Percentiles rank a stretch among this genome's conserved stretches.
Conservation (phyloP, 495 filamentous ascomycete species). For the Jackrogersella minutella region DNA sequence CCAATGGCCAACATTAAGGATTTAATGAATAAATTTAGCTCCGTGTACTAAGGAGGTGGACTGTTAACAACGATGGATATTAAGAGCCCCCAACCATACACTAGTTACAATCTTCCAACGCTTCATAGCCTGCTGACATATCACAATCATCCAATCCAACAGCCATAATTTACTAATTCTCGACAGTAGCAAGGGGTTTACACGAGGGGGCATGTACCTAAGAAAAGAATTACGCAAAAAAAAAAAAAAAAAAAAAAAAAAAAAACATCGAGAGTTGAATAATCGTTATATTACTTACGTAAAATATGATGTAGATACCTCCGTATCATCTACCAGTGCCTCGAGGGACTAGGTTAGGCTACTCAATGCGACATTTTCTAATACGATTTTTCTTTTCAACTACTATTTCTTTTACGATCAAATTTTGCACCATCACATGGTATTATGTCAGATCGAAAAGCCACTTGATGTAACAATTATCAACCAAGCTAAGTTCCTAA, state of each 20-base stretch:
- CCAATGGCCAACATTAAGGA: neutral
- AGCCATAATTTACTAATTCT: neutral
- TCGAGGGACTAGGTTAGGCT: neutral
- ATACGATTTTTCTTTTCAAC: neutral
- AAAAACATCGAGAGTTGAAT: neutral
- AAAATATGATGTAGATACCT: neutral
- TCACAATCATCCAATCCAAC: neutral
- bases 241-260: no score
- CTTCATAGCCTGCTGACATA: neutral
- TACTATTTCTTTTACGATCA: neutral
- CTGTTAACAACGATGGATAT: neutral
- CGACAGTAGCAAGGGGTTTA: neutral
- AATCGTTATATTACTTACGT: neutral
- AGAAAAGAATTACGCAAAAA: no score
- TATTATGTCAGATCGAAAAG: neutral
- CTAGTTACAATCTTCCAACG: neutral
- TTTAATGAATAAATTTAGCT: neutral
- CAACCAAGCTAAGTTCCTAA: neutral
- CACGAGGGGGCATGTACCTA: neutral
- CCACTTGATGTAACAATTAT: neutral
- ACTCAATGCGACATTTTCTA: neutral
- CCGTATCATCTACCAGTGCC: neutral
- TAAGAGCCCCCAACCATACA: neutral
- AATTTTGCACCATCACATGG: neutral
- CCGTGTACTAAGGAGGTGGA: neutral